Evolutionary conservation across 495 filamentous ascomycete genomes (phyloP), one percentile per base, ranked within the genome.

Genomic region (Pseudevernia furfuracea): DNA sequence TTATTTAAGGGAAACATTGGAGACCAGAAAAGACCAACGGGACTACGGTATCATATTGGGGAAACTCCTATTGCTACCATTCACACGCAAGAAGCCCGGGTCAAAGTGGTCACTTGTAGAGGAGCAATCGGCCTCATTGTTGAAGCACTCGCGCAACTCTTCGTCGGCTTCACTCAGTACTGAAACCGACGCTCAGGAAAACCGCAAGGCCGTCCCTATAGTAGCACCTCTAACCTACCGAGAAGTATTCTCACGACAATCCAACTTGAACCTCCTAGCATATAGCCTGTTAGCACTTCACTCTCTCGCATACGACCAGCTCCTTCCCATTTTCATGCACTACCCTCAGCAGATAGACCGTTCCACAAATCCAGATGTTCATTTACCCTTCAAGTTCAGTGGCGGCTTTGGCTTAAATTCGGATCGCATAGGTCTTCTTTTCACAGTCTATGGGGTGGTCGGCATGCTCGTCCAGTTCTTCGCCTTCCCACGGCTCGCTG

Each of bases 271-370:
- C 65, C 77, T 97, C 7, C 59, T 90, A 9, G 81, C 84, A 0
- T 96, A 94, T 71, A 87, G 84, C 14, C 75, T 92, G 46, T 78
- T 94, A 30, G 87, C 90, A 7, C 77, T 92, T 36, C 90, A 94
- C 67, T 83, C 82, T 8, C 83, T 92, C 60, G 87, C 87, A 1
- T 94, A 84, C 70, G 90, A 96, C 73, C 89, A 92, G 61, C 78
- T 91, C 11, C 78, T 94, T 6, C 88, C 90, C 2, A 87, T 93
- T 2, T 93, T 92, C 70, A 82, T 94, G 72, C 89, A 93, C 72
- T 86, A 86, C 69, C 89, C 87, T 0, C 70, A 68, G 7, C 82
- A 87, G 66, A 72, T 72, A 2, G 71, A 80, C 0, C 72, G 83
- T 37, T 63, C 76, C 3, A 69, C 73, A 17, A 86, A 88, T 71